These are phyloP conservation scores for Wickerhamomyces silvicola DNA, from an alignment of 805 yeast species.

Conservation along the genomic window DNA sequence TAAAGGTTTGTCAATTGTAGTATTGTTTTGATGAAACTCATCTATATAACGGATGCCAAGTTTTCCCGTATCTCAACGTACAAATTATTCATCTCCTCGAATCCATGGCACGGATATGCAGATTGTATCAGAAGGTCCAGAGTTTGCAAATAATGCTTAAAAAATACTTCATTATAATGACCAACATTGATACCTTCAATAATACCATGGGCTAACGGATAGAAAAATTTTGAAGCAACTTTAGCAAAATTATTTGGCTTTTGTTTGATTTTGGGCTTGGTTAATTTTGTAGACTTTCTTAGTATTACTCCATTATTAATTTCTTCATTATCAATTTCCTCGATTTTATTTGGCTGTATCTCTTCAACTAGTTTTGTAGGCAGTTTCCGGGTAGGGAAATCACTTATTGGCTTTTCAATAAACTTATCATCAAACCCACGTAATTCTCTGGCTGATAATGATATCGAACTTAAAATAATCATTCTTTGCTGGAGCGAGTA, in stretches of 20 bases:
- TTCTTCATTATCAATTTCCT: constrained; percentile 9
- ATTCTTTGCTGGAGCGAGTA: constrained; percentile 76
- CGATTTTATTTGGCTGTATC: constrained; percentile 7
- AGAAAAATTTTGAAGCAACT: constrained; percentile 39
- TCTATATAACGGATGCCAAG: too few species aligned
- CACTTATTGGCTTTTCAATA: constrained; percentile 31
- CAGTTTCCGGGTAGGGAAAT: constrained; percentile 30
- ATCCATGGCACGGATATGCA: constrained; percentile 39
- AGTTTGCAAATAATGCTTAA: constrained; percentile 45
- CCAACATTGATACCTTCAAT: constrained; percentile 49
- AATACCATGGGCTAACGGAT: constrained; percentile 50
- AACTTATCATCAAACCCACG: constrained; percentile 53
- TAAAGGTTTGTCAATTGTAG: too few species aligned
- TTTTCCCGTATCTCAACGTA: constrained; percentile 21
- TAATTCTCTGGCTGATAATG: constrained; percentile 68
- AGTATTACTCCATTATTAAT: constrained; percentile 14
- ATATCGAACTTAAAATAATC: constrained; percentile 57
- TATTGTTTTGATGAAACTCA: too few species aligned
- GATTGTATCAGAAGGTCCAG: constrained; percentile 39
- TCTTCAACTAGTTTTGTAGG: constrained; percentile 13
- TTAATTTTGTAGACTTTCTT: constrained; percentile 31
- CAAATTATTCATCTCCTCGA: constrained; percentile 27
- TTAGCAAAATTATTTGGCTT: constrained; percentile 27
- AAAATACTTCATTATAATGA: constrained; percentile 42
- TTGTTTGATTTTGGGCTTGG: constrained; percentile 5